Percentiles rank a stretch among this genome's conserved stretches.
These are phyloP conservation scores for Sarocladium kiliense DNA, from an alignment of 2,329 filamentous ascomycete species.

Conservation along the genomic window DNA sequence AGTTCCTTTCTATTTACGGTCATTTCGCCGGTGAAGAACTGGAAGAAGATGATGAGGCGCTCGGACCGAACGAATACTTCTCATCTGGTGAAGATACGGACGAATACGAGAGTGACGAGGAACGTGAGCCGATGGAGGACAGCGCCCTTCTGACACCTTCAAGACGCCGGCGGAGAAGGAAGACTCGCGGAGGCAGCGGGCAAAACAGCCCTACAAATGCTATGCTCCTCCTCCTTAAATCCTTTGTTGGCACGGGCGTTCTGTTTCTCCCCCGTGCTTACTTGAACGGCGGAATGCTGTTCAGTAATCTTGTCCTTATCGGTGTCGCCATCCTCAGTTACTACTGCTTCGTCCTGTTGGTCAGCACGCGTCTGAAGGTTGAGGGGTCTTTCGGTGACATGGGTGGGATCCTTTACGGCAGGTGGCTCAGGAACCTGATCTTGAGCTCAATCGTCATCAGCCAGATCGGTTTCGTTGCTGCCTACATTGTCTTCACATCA, in stretches of 20 bases:
- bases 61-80: conserved; percentile 87
- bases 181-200: conserved; percentile 66
- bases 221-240: conserved; percentile 84
- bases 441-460: conserved; percentile 89
- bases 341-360: conserved; percentile 94
- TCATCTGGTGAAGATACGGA: conserved; percentile 68
- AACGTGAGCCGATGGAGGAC: conserved; percentile 78
- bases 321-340: conserved; percentile 83
- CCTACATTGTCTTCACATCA: conserved; percentile 95
- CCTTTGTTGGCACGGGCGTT: conserved; percentile 94
- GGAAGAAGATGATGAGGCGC: conserved; percentile 89
- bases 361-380: conserved; percentile 77
- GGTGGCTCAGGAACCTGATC: conserved; percentile 83
- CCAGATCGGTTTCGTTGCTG: conserved; percentile 90
- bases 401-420: conserved; percentile 85
- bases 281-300: conserved; percentile 94
- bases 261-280: conserved; percentile 90
- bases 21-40: conserved; percentile 97
- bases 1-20: conserved; percentile 91
- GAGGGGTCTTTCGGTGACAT: conserved; percentile 98
- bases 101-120: conserved; percentile 58
- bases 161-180: conserved; percentile 68
- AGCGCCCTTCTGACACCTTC: conserved; percentile 78
- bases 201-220: conserved; percentile 77
- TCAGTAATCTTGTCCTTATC: conserved; percentile 88